phyloP scores from a whole-genome alignment of 2,329 filamentous ascomycete genomes.

The Xylariomycetidae sp. region DNA sequence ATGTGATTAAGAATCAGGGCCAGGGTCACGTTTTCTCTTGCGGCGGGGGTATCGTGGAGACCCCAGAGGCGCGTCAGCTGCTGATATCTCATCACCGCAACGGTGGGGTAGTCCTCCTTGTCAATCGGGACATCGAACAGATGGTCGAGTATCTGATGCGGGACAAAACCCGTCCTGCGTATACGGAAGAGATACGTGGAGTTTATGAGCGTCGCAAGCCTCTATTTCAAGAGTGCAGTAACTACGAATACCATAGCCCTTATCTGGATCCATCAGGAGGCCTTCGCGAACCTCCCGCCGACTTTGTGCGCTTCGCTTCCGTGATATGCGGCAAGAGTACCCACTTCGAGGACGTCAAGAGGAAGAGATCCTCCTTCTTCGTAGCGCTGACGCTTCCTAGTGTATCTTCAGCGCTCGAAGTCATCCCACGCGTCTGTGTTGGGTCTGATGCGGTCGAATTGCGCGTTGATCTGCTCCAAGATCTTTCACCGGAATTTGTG shows the following conservation, averaged over 20 bases:
- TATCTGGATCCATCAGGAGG: slow-evolving; percentile 40
- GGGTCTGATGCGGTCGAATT: slow-evolving; percentile 92
- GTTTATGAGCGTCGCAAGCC: slow-evolving; percentile 87
- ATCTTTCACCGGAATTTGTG: slow-evolving; percentile 72
- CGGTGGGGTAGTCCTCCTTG: slow-evolving; percentile 79
- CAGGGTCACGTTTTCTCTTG: slow-evolving; percentile 83
- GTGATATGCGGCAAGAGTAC: slow-evolving; percentile 60
- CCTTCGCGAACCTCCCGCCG: slow-evolving; percentile 48
- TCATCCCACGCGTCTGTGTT: slow-evolving; percentile 69
- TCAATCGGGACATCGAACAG: slow-evolving; percentile 82
- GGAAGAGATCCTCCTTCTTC: slow-evolving; percentile 80
- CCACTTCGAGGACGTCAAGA: slow-evolving; percentile 53
- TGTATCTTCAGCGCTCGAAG: slow-evolving; percentile 56
- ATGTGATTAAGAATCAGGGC: slow-evolving; percentile 69
- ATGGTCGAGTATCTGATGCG: slow-evolving; percentile 84
- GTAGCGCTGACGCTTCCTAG: slow-evolving; percentile 83
- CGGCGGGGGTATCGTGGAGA: slow-evolving; percentile 90
- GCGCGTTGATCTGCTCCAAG: slow-evolving; percentile 82
- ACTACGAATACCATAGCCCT: slow-evolving; percentile 87
- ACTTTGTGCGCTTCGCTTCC: slow-evolving; percentile 70
- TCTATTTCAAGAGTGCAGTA: slow-evolving; percentile 91
- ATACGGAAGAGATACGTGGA: slow-evolving; percentile 84
- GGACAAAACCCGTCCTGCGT: slow-evolving; percentile 88
- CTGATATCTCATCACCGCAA: slow-evolving; percentile 67
- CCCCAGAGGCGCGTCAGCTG: slow-evolving; percentile 69